Base-by-base conservation (phyloP, 345 rosid genomes). In the Laguncularia racemosa region DNA sequence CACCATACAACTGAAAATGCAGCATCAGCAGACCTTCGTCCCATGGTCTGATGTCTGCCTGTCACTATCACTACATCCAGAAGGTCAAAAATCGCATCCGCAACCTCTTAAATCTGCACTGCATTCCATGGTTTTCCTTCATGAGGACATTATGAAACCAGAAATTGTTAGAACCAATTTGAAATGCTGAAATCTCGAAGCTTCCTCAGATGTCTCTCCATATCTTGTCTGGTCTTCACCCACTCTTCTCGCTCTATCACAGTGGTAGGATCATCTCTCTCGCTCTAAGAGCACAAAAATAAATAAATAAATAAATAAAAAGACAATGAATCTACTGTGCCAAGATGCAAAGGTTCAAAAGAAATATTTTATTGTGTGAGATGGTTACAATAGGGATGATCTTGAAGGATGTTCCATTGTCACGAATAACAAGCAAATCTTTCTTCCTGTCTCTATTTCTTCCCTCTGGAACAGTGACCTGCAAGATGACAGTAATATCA, bases 181-280 rank as follows among this genome's bases (percentile, higher is more conserved):
- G 95, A 92, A 67, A 79, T 53, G 55, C 67, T 76, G 67, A 84
- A 89, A 81, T 92, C 98, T 17, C 96, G 69, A 50, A 89, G 78
- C 76, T 92, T 92, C 17, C 91, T 78, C 33, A 89, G 95, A 78
- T 89, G 93, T 74, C 67, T 89, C 79, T 92, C 96, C 95, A 92
- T 86, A 53, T 92, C 96, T 77, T 73, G 66, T 56, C 91, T 77
- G 14, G 76, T 67, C 74, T 80, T 80, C 45, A 53, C 76, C 96
- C 98, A 92, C 70, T 92, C 98, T 81, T 86, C 86, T 72, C 75
- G 81, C 70, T 84, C n/a, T n/a, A n/a, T n/a, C n/a, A n/a, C n/a
- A n/a, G n/a, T n/a, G n/a, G n/a, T n/a, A n/a, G n/a, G n/a, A n/a
- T n/a, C n/a, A n/a, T n/a, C n/a, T n/a, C 63, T 83, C 71, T 84